Conservation (phyloP, 768 basidiomycete genomes). For the Leucocoprinus leucothites region DNA sequence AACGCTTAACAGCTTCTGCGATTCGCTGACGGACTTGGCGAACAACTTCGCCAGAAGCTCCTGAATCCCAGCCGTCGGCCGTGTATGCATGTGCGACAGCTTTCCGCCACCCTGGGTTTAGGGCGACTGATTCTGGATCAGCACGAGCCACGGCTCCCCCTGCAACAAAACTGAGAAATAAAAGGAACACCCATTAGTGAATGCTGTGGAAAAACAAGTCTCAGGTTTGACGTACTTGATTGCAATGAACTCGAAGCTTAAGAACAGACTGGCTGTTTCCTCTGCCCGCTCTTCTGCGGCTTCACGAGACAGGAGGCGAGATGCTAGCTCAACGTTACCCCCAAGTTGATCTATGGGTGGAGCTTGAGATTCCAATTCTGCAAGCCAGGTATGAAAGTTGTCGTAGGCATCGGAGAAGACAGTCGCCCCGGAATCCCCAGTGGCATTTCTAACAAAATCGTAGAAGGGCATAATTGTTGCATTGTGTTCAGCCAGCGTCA, state of each 20-base stretch:
- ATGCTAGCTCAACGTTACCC: constrained; percentile 23
- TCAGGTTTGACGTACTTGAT: constrained; percentile 19
- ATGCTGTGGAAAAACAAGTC: not conserved
- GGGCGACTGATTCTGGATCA: constrained; percentile 34
- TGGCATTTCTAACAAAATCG: constrained; percentile 12
- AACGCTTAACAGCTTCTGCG: constrained; percentile 15
- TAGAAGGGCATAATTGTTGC: constrained; percentile 32
- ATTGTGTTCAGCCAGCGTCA: constrained; percentile 30
- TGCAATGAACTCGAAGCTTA: constrained; percentile 19
- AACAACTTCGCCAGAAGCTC: constrained; percentile 21
- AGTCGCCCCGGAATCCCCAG: not conserved
- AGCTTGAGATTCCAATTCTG: no score
- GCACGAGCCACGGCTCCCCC: constrained; percentile 41
- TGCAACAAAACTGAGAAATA: constrained; percentile 30
- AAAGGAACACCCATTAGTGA: not conserved
- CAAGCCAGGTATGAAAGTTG: not conserved
- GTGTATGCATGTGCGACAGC: constrained; percentile 30
- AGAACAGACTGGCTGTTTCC: constrained; percentile 21
- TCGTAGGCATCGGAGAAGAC: not conserved
- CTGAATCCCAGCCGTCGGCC: constrained; percentile 25
- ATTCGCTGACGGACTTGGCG: constrained; percentile 16
- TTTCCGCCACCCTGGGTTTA: constrained; percentile 48
- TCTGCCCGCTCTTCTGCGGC: constrained; percentile 21
- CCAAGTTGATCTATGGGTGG: constrained; percentile 17
- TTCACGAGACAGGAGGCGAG: constrained; percentile 31